Evolutionary conservation across 208 protist species (phyloP).

Genomic region (Trypanosoma platydactyli): DNA sequence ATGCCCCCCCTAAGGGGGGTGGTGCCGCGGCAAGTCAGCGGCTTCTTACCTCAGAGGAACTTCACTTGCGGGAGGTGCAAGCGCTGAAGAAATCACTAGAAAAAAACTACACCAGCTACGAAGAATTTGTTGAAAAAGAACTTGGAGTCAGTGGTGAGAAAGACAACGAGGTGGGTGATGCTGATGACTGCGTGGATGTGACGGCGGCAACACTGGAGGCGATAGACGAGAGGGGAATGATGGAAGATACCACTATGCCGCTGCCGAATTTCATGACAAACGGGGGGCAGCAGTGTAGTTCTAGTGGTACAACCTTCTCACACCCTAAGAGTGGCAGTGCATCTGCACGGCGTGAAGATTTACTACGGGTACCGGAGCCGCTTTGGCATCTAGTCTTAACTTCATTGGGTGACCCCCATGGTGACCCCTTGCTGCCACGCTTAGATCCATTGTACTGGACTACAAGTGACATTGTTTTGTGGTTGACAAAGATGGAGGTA

Average conservation of each 20-base stretch:
- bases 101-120: slow-evolving; percentile 70
- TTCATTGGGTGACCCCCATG: slow-evolving; percentile 51
- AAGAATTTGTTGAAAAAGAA: slow-evolving; percentile 63
- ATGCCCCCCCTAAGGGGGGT: neutral
- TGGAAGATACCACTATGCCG: slow-evolving; percentile 25
- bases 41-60: slow-evolving; percentile 35
- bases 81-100: slow-evolving; percentile 42
- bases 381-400: slow-evolving; percentile 11
- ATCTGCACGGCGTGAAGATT: neutral
- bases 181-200: neutral
- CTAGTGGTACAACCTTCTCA: neutral
- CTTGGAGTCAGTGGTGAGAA: too few species aligned
- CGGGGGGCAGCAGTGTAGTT: slow-evolving; percentile 1
- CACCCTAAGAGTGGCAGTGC: neutral
- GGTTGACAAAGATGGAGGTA: slow-evolving; percentile 45
- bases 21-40: neutral
- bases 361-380: slow-evolving; percentile 1
- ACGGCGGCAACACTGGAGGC: too few species aligned
- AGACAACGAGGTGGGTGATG: neutral
- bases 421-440: slow-evolving; percentile 39
- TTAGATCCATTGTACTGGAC: slow-evolving; percentile 68
- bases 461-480: slow-evolving; percentile 63
- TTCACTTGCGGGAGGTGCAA: slow-evolving; percentile 49
- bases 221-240: slow-evolving; percentile 20
- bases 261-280: slow-evolving; percentile 55